These are phyloP conservation scores for Picea glauca DNA, from an alignment of 75 land plant genomes.

Conservation along the genomic window DNA sequence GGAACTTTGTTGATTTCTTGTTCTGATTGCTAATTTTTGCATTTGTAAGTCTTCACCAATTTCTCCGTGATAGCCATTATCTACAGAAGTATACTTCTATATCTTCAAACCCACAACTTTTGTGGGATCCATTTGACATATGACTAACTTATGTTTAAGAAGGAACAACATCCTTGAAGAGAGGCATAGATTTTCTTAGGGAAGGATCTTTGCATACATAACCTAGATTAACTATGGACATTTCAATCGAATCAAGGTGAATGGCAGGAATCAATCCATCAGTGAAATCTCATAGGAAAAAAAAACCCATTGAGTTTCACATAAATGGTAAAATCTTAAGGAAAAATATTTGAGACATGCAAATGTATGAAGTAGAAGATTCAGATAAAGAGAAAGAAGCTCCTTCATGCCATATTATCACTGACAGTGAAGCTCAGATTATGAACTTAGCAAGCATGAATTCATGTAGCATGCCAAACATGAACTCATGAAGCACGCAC, in stretches of 20 bases:
- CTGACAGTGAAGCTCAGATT: not conserved
- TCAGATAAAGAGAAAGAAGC: too few species aligned
- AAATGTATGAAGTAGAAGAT: not conserved
- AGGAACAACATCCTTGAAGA: too few species aligned
- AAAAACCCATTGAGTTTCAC: not conserved
- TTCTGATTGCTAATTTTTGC: too few species aligned
- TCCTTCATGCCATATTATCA: not conserved
- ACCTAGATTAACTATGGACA: not conserved
- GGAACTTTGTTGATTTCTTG: too few species aligned
- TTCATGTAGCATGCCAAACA: not conserved
- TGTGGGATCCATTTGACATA: too few species aligned
- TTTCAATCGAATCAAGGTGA: not conserved
- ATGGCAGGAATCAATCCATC: not conserved
- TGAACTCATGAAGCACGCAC: not conserved
- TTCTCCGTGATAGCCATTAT: too few species aligned
- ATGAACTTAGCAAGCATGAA: not conserved
- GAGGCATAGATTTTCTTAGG: too few species aligned
- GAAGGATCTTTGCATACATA: not conserved
- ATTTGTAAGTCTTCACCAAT: too few species aligned
- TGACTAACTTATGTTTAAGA: too few species aligned
- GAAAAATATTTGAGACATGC: not conserved
- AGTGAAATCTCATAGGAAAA: not conserved
- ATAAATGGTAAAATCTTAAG: not conserved
- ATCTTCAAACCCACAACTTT: too few species aligned
- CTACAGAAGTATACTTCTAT: too few species aligned